A percentile compares a stretch with the other conserved stretches of the same genome.
Conservation (phyloP, 495 filamentous ascomycete species). For the Annulohypoxylon stygium region DNA sequence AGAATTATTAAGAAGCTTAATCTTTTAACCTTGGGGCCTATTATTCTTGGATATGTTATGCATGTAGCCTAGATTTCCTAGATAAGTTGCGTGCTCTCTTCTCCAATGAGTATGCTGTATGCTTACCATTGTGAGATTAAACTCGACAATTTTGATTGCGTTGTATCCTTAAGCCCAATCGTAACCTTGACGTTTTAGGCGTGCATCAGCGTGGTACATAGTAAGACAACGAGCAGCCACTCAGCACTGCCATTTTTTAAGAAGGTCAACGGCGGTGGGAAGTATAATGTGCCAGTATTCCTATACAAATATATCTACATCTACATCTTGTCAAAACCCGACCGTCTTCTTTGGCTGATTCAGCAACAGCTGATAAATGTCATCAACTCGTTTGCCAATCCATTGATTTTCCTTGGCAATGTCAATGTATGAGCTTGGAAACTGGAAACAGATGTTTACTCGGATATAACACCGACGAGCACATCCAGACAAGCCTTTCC, state of each 20-base stretch:
- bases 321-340: background rate
- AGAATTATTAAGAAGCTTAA: slow-evolving; percentile 45
- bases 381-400: background rate
- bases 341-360: slow-evolving; percentile 1
- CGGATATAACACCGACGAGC: slow-evolving; percentile 25
- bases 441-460: slow-evolving; percentile 6
- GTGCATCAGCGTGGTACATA: slow-evolving; percentile 10
- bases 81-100: slow-evolving; percentile 26
- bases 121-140: slow-evolving; percentile 36
- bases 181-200: slow-evolving; percentile 24
- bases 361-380: slow-evolving; percentile 10
- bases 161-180: slow-evolving; percentile 12
- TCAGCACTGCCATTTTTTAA: slow-evolving; percentile 19
- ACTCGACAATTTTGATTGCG: slow-evolving; percentile 26
- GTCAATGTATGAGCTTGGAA: background rate
- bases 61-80: slow-evolving; percentile 37
- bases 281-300: background rate
- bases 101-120: slow-evolving; percentile 13
- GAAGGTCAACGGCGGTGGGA: slow-evolving; percentile 10
- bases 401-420: slow-evolving; percentile 13
- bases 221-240: slow-evolving; percentile 13
- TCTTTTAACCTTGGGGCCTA: slow-evolving; percentile 45
- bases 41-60: slow-evolving; percentile 39
- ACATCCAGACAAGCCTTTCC: slow-evolving; percentile 18
- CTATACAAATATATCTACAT: no score